Conservation (phyloP, 2,329 filamentous ascomycete genomes). For the Cyphellophora europaea region DNA sequence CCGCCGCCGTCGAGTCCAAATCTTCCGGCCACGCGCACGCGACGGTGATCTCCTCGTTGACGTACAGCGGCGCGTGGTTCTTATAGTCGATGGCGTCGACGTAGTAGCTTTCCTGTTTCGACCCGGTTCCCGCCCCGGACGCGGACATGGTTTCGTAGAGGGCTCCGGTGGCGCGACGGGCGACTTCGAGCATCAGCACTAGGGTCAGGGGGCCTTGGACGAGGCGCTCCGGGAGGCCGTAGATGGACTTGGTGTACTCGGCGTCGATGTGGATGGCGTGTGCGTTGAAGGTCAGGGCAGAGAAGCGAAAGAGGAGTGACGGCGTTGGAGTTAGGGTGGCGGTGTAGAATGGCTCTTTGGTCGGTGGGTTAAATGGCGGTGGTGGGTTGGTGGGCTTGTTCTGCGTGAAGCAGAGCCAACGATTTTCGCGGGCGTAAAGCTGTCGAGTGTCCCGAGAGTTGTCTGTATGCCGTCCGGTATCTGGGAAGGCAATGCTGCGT, state of each 20-base stretch:
- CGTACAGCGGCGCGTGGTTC: slow-evolving; percentile 1
- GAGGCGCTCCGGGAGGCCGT: slow-evolving; percentile 66
- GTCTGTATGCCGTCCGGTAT: too few relatives aligned
- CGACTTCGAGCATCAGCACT: slow-evolving; percentile 62
- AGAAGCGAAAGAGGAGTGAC: slow-evolving; percentile 78
- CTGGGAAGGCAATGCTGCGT: not conserved
- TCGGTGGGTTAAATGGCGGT: slow-evolving; percentile 20
- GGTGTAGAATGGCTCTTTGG: slow-evolving; percentile 42
- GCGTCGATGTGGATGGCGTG: slow-evolving; percentile 83
- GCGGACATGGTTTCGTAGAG: too few relatives aligned
- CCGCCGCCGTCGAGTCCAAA: too few relatives aligned
- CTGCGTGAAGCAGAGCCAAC: slow-evolving; percentile 53
- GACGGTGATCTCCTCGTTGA: too few relatives aligned
- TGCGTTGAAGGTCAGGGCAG: slow-evolving; percentile 83
- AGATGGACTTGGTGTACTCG: slow-evolving; percentile 57
- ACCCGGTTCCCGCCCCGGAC: too few relatives aligned
- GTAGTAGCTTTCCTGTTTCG: too few relatives aligned
- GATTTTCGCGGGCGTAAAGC: slow-evolving; percentile 36
- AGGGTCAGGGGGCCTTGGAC: slow-evolving; percentile 82
- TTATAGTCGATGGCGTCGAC: not conserved
- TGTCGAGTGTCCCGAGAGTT: not conserved
- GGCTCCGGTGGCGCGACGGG: slow-evolving; percentile 55
- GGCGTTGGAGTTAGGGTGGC: slow-evolving; percentile 57
- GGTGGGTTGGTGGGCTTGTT: slow-evolving; percentile 7
- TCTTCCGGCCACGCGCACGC: too few relatives aligned